Conservation (phyloP, 2,329 filamentous ascomycete species). For the Fusarium sp. region DNA sequence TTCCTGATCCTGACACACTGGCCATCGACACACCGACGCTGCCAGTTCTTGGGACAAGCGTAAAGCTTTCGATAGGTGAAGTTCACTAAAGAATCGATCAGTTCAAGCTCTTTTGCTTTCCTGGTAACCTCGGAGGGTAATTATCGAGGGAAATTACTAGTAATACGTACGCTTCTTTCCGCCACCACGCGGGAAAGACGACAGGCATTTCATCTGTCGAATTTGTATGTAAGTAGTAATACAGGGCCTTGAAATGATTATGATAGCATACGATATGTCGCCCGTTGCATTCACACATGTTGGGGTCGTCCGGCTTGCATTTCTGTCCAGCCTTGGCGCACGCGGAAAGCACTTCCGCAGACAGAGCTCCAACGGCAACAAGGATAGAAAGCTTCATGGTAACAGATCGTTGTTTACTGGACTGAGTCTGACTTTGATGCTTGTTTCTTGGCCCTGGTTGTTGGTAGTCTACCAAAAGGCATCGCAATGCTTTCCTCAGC, state of each 20-base stretch:
- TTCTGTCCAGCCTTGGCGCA: conserved; percentile 1
- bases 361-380: neutral
- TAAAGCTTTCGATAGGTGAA: neutral
- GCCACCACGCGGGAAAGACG: neutral
- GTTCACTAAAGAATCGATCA: neutral
- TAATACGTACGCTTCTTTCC: neutral
- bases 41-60: neutral
- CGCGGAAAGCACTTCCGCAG: neutral
- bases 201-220: neutral
- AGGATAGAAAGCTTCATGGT: conserved; percentile 4
- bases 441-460: no score
- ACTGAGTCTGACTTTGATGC: no score
- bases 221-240: neutral
- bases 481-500: no score
- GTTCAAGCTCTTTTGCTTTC: fast-evolving
- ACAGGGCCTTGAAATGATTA: fast-evolving
- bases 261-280: neutral
- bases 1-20: neutral
- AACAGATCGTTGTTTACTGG: fast-evolving
- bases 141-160: neutral
- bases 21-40: neutral
- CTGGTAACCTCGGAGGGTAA: no score
- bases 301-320: neutral
- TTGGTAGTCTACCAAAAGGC: no score
- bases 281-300: conserved; percentile 2